Conservation (phyloP, 148 eudicot genomes). For the Tetragonia tetragonoides region DNA sequence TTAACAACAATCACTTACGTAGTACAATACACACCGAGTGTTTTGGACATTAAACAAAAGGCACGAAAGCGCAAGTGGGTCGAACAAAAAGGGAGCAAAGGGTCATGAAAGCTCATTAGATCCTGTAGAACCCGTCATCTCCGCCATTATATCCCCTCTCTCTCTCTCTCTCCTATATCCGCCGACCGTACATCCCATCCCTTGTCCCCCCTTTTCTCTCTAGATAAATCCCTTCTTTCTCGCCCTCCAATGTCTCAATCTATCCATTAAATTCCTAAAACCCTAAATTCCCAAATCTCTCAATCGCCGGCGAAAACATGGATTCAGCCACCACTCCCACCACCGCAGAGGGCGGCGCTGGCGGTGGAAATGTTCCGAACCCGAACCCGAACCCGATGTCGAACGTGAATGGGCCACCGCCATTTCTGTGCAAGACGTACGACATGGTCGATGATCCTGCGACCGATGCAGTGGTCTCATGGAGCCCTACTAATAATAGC, state of each 20-base stretch:
- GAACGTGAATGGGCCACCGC: slow-evolving; percentile 54
- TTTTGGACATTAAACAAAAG: too few species aligned
- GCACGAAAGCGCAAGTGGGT: too few species aligned
- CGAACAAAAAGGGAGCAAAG: too few species aligned
- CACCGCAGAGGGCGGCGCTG: not conserved
- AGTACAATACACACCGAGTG: too few species aligned
- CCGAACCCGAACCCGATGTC: slow-evolving; percentile 42
- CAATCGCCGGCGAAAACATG: slow-evolving; percentile 11
- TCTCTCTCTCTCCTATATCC: not conserved
- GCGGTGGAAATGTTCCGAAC: slow-evolving; percentile 14
- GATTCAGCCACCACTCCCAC: slow-evolving; percentile 4
- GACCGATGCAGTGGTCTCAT: slow-evolving; percentile 66
- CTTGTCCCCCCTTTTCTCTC: not conserved
- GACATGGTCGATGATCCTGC: slow-evolving; percentile 76
- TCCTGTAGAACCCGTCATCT: not conserved
- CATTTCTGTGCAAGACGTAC: slow-evolving; percentile 67
- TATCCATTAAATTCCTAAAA: not conserved
- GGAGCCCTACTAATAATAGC: slow-evolving; percentile 75
- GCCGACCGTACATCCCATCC: not conserved
- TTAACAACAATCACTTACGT: too few species aligned
- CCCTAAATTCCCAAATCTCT: not conserved
- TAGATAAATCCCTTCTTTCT: not conserved
- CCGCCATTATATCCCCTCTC: not conserved
- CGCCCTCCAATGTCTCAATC: slow-evolving; percentile 1
- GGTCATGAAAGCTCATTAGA: too few species aligned